A percentile compares a stretch with the other conserved stretches of the same genome.
Conservation (phyloP, 2,329 filamentous ascomycete species). For the Didymosphaeria variabile region DNA sequence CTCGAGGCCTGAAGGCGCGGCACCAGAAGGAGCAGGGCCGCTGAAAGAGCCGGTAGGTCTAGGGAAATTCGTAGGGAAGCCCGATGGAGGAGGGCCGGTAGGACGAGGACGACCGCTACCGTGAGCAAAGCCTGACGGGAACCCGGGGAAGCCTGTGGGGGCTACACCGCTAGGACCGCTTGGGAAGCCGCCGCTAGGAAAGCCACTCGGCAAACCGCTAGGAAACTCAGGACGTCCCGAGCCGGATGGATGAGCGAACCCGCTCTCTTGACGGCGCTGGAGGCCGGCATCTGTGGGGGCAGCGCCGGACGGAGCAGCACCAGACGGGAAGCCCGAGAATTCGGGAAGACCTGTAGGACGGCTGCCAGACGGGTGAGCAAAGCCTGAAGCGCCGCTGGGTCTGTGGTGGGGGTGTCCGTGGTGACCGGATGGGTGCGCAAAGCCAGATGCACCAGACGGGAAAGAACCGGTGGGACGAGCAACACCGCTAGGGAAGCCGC, state of each 20-base stretch:
- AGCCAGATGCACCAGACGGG: not conserved
- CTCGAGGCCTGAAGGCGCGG: not conserved
- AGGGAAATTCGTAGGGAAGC: not conserved
- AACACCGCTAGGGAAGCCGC: not conserved
- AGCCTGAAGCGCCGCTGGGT: constrained; percentile 1
- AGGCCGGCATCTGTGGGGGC: not conserved
- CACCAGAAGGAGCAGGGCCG: too few species aligned
- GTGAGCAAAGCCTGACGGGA: not conserved
- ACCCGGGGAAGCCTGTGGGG: not conserved
- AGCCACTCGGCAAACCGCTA: not conserved
- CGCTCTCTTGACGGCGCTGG: constrained; percentile 2
- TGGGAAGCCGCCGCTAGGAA: not conserved
- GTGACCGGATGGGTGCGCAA: not conserved
- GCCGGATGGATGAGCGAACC: not conserved
- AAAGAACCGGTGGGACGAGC: not conserved
- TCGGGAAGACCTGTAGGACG: not conserved
- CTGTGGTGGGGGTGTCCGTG: constrained; percentile 3
- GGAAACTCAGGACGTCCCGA: not conserved
- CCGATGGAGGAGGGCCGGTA: not conserved
- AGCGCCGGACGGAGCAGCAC: not conserved
- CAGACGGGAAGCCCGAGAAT: not conserved
- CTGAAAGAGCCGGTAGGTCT: not conserved
- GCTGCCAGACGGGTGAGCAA: not conserved
- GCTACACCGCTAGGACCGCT: not conserved
- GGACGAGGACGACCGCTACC: not conserved